A percentile compares a stretch with the other conserved stretches of the same genome.
These are phyloP conservation scores for Umbelopsis sp. DNA, from an alignment of 192 early-diverging fungal species.

Conservation along the genomic window DNA sequence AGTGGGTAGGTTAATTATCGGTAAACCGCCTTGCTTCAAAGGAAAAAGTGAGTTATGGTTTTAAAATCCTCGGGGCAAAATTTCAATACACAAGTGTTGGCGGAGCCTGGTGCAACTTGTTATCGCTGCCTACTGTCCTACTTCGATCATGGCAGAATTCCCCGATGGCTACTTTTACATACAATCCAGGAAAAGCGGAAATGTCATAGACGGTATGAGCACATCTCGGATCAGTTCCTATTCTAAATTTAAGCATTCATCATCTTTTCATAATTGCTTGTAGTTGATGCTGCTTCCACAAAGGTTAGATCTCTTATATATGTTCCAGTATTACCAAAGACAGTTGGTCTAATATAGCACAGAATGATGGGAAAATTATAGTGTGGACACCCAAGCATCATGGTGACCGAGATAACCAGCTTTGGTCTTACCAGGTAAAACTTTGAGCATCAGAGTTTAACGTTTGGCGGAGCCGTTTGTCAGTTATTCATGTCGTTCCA, in stretches of 20 bases:
- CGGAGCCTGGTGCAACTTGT: background rate
- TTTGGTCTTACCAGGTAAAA: constrained; percentile 34
- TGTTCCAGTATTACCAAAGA: background rate
- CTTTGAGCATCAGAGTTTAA: background rate
- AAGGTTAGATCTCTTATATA: constrained; percentile 14
- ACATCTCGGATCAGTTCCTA: background rate
- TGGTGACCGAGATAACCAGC: constrained; percentile 34
- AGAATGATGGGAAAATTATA: constrained; percentile 35
- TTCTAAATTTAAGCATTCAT: background rate
- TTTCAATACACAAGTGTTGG: background rate
- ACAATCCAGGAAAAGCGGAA: constrained; percentile 30
- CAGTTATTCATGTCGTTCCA: background rate
- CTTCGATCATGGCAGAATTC: constrained; percentile 25
- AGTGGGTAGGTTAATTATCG: too few species aligned
- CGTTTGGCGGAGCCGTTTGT: background rate
- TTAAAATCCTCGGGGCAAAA: background rate
- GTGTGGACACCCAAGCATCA: constrained; percentile 36
- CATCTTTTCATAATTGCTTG: background rate
- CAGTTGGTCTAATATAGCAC: background rate
- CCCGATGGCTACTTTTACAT: constrained; percentile 39
- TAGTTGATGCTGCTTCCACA: constrained; percentile 32
- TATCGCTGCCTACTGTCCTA: background rate
- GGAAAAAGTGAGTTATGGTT: too few species aligned
- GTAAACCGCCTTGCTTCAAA: too few species aligned
- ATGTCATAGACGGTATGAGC: constrained; percentile 29